Conservation (phyloP, 768 basidiomycete genomes). For the Serendipita sp. region DNA sequence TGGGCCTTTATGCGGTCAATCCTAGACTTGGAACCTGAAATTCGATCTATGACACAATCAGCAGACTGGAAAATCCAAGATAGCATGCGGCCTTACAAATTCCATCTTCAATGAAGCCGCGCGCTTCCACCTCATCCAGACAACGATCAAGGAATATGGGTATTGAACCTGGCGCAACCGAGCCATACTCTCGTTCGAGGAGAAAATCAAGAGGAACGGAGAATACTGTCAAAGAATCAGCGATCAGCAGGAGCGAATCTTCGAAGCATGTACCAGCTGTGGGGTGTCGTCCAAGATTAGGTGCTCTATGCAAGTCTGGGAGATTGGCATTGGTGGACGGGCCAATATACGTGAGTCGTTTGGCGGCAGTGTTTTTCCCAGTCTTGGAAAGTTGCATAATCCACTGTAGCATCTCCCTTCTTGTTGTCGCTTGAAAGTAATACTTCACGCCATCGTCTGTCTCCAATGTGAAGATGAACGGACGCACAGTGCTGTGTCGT, state of each 20-base stretch:
- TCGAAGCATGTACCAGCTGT: constrained; percentile 39
- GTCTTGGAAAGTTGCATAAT: constrained; percentile 56
- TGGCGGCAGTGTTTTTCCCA: constrained; percentile 57
- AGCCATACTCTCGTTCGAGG: constrained; percentile 47
- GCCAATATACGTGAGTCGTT: constrained; percentile 67
- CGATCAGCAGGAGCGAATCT: constrained; percentile 8
- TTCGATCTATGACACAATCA: constrained; percentile 40
- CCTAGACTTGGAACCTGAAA: constrained; percentile 59
- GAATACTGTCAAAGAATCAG: constrained; percentile 33
- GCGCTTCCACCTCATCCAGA: constrained; percentile 52
- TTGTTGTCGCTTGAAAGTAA: constrained; percentile 55
- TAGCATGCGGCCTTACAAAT: constrained; percentile 44
- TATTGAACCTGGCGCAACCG: constrained; percentile 39
- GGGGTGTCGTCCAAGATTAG: constrained; percentile 51
- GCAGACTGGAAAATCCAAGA: background rate
- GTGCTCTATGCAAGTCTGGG: constrained; percentile 52
- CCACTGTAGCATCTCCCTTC: constrained; percentile 63
- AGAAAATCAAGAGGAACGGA: constrained; percentile 61
- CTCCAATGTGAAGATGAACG: constrained; percentile 68
- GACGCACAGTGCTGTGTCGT: constrained; percentile 66
- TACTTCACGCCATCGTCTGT: constrained; percentile 82
- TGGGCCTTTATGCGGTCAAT: constrained; percentile 56
- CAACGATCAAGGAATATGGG: constrained; percentile 53
- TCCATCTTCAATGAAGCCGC: constrained; percentile 67
- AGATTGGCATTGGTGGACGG: constrained; percentile 57